Evolutionary conservation across 192 early-diverging fungal species (phyloP), one percentile per base, ranked within the genome.

Genomic region (Lobosporangium transversale): DNA sequence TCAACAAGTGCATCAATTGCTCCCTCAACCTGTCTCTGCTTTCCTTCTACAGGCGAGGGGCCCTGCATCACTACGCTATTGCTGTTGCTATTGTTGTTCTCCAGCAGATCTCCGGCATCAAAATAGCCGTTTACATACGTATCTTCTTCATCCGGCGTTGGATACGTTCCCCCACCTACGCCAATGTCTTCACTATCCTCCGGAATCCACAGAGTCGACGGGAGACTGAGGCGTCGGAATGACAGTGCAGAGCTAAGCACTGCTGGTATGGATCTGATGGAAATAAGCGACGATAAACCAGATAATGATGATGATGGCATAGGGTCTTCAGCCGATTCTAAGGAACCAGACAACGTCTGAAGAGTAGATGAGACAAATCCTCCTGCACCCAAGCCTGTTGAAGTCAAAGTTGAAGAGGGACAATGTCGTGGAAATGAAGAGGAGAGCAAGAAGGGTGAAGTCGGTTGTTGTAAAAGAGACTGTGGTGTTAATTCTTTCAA

Each of bases 191-290:
- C 52, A 21, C 51, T 61, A 43, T 60, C 71, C 44, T 48, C 50
- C 2, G 71, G 63, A 29, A 66, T 62, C 58, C 56, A 66, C 1
- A 75, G 15, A 18, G 57, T 48, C 0, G 71, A 42, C 11, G 62
- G 71, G 31, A 75, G 42, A 27, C 63, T 75, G n/a, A 75, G 44
- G 4, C 71, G 54, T 40, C 62, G 62, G 20, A 75, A 66, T 1
- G 62, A 66, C 2, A 75, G 42, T 10, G 71, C 62, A 0, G 62
- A 66, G 10, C 42, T 66, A 21, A 74, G 43, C 2, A 56, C 62
- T 44, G 58, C 57, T 3, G 67, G 67, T 24, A 70, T 30, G 3
- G 59, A 10, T n/a, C 68, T 70, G 15, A 70, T 70, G 21, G 59
- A 62, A 14, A 65, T 58, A 10, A 75, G 58, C 7, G 63, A 61